These are phyloP conservation scores for Spergularia azorica DNA, from an alignment of 179 eudicot species.

Conservation along the genomic window DNA sequence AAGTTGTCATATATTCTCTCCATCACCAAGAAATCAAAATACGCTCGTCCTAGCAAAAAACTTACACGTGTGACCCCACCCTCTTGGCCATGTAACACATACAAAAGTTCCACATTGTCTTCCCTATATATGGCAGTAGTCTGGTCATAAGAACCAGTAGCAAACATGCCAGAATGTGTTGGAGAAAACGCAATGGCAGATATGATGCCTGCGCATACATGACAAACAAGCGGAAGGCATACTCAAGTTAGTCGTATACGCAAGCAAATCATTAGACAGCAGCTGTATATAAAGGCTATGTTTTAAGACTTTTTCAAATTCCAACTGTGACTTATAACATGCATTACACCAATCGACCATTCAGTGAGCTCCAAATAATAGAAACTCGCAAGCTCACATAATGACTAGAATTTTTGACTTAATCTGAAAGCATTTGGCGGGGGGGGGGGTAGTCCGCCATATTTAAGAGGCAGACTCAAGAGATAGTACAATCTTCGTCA, in stretches of 20 bases:
- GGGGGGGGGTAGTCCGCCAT: not conserved
- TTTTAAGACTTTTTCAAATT: not conserved
- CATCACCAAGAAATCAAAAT: constrained; percentile 11
- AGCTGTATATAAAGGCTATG: not conserved
- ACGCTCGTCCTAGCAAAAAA: constrained; percentile 2
- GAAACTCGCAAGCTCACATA: not conserved
- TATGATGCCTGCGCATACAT: constrained; percentile 66
- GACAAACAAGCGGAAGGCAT: constrained; percentile 24
- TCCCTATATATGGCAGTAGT: constrained; percentile 84
- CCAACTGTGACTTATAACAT: not conserved
- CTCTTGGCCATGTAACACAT: constrained; percentile 94
- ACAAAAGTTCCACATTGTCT: constrained; percentile 91
- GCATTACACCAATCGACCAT: not conserved
- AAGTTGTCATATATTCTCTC: constrained; percentile 1
- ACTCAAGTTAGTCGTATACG: not conserved
- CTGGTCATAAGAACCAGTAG: constrained; percentile 89
- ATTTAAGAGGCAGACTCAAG: not conserved
- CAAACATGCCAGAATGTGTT: constrained; percentile 75
- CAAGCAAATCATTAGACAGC: not conserved
- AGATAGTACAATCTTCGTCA: not conserved
- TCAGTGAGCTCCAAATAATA: not conserved
- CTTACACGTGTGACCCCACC: constrained; percentile 99
- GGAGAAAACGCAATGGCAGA: constrained; percentile 93
- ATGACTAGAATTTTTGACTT: not conserved
- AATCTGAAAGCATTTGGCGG: not conserved